Evolutionary conservation across 352 stramenopile species (phyloP).

Genomic region (Lagenidium giganteum): DNA sequence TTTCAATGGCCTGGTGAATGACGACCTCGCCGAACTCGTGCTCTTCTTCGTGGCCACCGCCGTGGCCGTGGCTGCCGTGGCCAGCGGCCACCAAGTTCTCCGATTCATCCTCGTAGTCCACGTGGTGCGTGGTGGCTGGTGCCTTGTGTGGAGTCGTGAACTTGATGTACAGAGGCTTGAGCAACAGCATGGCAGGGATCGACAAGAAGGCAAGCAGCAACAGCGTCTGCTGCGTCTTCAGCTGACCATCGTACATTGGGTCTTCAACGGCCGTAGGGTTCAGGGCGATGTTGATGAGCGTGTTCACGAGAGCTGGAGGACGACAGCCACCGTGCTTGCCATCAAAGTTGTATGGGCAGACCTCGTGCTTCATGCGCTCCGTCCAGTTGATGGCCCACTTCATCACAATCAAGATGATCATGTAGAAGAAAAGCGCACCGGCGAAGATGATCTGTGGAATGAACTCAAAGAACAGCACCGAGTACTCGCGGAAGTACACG

Average conservation of each 20-base stretch:
- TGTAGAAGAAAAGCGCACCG: slow-evolving; percentile 98
- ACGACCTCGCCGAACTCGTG: slow-evolving; percentile 97
- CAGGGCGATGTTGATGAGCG: slow-evolving; percentile 98
- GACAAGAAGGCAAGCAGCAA: slow-evolving; percentile 93
- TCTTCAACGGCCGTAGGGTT: slow-evolving; percentile 91
- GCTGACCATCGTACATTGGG: slow-evolving; percentile 94
- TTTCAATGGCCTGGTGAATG: slow-evolving; percentile 99
- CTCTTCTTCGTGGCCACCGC: slow-evolving; percentile 58
- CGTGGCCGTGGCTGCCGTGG: slow-evolving; percentile 27
- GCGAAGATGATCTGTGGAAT: slow-evolving; percentile 97
- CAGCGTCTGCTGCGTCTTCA: slow-evolving; percentile 84
- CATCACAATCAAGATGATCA: slow-evolving; percentile 98
- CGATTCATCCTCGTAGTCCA: slow-evolving; percentile 75
- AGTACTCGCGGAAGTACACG: slow-evolving; percentile 94
- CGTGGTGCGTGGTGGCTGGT: slow-evolving; percentile 50
- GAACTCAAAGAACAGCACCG: slow-evolving; percentile 97
- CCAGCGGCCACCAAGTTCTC: slow-evolving; percentile 40
- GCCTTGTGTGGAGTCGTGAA: slow-evolving; percentile 60
- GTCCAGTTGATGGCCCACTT: slow-evolving; percentile 99
- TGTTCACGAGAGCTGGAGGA: slow-evolving; percentile 97
- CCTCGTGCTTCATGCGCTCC: slow-evolving; percentile 86
- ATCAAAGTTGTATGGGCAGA: slow-evolving; percentile 94
- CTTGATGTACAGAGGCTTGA: slow-evolving; percentile 93
- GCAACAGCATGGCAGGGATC: slow-evolving; percentile 94
- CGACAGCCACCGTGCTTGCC: slow-evolving; percentile 93